Evolutionary conservation across 805 yeast species (phyloP).

Genomic region (Candida easanensis): DNA sequence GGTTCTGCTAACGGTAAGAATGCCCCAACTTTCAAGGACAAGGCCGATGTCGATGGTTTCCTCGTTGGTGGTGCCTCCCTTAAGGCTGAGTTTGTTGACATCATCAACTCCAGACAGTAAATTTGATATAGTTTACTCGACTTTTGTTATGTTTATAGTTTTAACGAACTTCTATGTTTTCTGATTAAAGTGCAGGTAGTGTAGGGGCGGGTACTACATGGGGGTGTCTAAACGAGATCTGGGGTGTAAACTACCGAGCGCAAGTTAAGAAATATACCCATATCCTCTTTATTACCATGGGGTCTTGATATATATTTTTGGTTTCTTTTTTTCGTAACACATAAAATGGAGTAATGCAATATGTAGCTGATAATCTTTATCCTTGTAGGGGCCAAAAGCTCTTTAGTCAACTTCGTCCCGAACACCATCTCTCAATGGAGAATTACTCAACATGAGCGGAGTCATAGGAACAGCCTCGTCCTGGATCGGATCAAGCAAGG

Average conservation of each 20-base stretch:
- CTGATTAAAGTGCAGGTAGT: too few relatives aligned
- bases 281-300: too few relatives aligned
- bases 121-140: background rate
- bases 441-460: slow-evolving; percentile 21
- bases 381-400: too few relatives aligned
- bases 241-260: too few relatives aligned
- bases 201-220: too few relatives aligned
- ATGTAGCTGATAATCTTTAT: background rate
- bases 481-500: slow-evolving; percentile 20
- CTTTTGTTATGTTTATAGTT: background rate
- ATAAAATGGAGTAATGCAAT: background rate
- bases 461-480: slow-evolving; percentile 26
- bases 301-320: too few relatives aligned
- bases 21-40: slow-evolving; percentile 85
- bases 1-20: slow-evolving; percentile 97
- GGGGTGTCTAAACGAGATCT: too few relatives aligned
- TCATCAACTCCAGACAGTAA: slow-evolving; percentile 86
- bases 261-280: too few relatives aligned
- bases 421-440: slow-evolving; percentile 2
- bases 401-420: background rate
- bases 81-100: slow-evolving; percentile 96
- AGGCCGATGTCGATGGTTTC: slow-evolving; percentile 96
- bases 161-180: background rate
- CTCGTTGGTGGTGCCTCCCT: slow-evolving; percentile 99
- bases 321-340: background rate